Base-by-base conservation (phyloP, 1,284 basidiomycete genomes). In the Puccinia coronata region DNA sequence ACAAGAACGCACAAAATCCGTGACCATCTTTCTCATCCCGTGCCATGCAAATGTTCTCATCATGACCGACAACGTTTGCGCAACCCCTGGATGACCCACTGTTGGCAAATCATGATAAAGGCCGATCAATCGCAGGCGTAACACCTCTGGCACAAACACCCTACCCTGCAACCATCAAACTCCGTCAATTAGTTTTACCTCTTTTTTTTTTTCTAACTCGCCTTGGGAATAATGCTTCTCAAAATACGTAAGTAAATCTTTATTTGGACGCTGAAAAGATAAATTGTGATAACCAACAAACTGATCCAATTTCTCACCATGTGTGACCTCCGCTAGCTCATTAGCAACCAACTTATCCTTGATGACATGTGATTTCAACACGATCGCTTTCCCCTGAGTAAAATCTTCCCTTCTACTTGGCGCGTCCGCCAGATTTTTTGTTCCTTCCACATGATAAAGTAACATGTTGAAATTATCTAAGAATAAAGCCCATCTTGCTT, bases 401-500 rank as follows among this genome's bases (percentile, higher is more conserved):
- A 6, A 75, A 57, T 75, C 51, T 31, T 36, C 28, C 28, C 74
- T 47, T 65, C 43, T n/a, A 25, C 31, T 59, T 4, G 74, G 25
- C 1, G 12, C 41, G 67, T 77, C n/a, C 0, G 59, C 74, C 47
- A 28, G 39, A 77, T 77, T 77, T n/a, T 51, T 31, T 1, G 18
- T 16, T 39, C 74, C 74, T 16, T 41, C 6, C 11, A 53, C 49
- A 65, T 77, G 74, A 47, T 18, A 25, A 20, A 77, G 65, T 20
- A 14, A 4, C 31, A 57, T 34, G 39, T 75, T 75, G n/a, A 75
- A 75, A 14, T 41, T 57, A 36, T 43, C n/a, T 2, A 76, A 31
- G 31, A 36, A 63, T 28, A 11, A 14, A 23, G 53, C 73, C 73
- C 73, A 76, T 41, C n/a, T 25, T 16, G 51, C 43, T 31, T 75